Conservation (phyloP, 108 stramenopile genomes). For the Poteriospumella lacustris region DNA sequence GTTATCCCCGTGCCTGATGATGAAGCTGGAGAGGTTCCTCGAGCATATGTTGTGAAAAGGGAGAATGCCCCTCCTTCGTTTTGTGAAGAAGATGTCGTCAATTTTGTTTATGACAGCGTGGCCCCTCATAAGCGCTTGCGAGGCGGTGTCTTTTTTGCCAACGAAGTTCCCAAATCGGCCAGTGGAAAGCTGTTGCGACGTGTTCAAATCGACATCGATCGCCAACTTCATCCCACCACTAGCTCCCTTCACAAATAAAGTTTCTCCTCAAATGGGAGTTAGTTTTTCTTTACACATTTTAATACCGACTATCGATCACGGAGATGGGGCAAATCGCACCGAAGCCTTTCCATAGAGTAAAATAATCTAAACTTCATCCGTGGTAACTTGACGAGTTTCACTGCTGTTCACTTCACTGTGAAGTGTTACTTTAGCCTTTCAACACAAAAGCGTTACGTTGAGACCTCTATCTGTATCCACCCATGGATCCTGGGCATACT, state of each 20-base stretch:
- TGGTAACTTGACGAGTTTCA: no score
- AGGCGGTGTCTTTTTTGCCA: constrained; percentile 71
- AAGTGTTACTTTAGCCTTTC: no score
- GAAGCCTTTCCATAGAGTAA: no score
- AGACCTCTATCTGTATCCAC: no score
- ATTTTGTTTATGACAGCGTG: constrained; percentile 73
- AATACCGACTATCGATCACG: no score
- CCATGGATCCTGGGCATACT: no score
- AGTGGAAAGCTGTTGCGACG: constrained; percentile 82
- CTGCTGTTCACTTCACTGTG: no score
- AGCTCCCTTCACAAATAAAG: not conserved
- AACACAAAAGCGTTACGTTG: no score
- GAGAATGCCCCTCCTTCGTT: constrained; percentile 36
- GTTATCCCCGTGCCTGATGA: constrained; percentile 74
- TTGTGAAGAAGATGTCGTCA: constrained; percentile 61
- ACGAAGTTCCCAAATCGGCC: constrained; percentile 77
- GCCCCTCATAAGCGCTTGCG: constrained; percentile 74
- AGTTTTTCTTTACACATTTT: no score
- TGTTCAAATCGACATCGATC: constrained; percentile 53
- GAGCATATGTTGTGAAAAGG: constrained; percentile 74
- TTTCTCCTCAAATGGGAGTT: not conserved
- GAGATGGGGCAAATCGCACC: no score
- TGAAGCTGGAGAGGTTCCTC: constrained; percentile 70
- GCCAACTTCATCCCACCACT: not conserved
- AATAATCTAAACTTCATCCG: no score